These are phyloP conservation scores for Candolleomyces eurysporus DNA, from an alignment of 768 basidiomycete genomes.

Conservation along the genomic window DNA sequence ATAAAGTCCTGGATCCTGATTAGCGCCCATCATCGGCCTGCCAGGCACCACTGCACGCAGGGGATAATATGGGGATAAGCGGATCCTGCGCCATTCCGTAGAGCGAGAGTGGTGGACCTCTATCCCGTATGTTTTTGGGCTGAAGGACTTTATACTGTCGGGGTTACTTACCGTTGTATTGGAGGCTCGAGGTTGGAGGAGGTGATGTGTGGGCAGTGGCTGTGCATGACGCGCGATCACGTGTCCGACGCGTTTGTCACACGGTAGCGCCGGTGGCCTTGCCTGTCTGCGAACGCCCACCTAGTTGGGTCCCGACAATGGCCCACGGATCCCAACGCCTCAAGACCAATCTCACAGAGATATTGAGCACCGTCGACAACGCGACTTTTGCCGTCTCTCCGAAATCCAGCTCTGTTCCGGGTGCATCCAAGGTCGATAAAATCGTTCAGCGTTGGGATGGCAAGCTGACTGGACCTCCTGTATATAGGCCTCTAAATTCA, in stretches of 20 bases:
- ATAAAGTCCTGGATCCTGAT: too few relatives aligned
- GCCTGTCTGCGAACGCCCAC: too few relatives aligned
- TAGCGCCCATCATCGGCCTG: too few relatives aligned
- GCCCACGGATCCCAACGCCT: background rate
- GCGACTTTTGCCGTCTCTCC: background rate
- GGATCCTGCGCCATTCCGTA: background rate
- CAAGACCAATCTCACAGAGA: slow-evolving; percentile 1
- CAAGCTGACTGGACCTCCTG: too few relatives aligned
- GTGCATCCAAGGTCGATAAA: background rate
- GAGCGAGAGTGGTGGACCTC: too few relatives aligned
- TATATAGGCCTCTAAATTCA: slow-evolving; percentile 35
- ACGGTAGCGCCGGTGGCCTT: background rate
- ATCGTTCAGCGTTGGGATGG: too few relatives aligned
- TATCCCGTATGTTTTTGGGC: too few relatives aligned
- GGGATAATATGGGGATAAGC: too few relatives aligned
- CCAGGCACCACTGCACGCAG: too few relatives aligned
- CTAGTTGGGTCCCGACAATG: too few relatives aligned
- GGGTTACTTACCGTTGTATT: background rate
- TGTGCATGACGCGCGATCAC: background rate
- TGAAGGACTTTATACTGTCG: background rate
- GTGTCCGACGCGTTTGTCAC: background rate
- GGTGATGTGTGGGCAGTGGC: background rate
- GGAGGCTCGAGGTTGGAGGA: too few relatives aligned
- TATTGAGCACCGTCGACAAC: background rate
- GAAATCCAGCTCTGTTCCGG: background rate